phyloP scores from a whole-genome alignment of 306 rosid species.

The Arachis hypogaea region DNA sequence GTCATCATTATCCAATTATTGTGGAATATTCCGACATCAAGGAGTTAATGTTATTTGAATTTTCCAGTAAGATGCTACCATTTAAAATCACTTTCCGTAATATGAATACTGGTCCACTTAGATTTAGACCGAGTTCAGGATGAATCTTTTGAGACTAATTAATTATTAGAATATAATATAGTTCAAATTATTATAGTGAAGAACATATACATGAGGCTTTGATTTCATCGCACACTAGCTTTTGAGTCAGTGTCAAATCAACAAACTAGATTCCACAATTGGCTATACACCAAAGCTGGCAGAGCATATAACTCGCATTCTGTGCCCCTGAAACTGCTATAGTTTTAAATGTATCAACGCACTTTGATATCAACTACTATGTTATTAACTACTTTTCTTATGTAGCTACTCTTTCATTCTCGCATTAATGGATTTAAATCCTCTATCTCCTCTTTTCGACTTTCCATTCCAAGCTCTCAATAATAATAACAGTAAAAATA shows the following conservation, averaged over 20 bases:
- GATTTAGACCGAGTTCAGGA: background rate
- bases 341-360: conserved; percentile 5
- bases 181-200: too few species aligned
- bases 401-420: conserved; percentile 36
- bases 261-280: conserved; percentile 25
- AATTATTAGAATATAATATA: background rate
- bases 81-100: background rate
- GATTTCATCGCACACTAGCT: background rate
- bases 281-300: conserved; percentile 39
- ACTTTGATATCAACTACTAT: conserved; percentile 16
- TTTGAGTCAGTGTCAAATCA: background rate
- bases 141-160: background rate
- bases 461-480: background rate
- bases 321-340: conserved; percentile 18
- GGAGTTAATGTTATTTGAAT: conserved; percentile 1
- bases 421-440: conserved; percentile 24
- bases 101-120: background rate
- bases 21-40: conserved; percentile 11
- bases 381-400: conserved; percentile 26
- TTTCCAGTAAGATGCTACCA: background rate
- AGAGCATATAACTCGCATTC: background rate
- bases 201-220: background rate
- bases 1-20: background rate
- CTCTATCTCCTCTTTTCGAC: background rate
- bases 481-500: too few species aligned